phyloP scores from a whole-genome alignment of 805 yeast species.

The Candida coquimbonensis region DNA sequence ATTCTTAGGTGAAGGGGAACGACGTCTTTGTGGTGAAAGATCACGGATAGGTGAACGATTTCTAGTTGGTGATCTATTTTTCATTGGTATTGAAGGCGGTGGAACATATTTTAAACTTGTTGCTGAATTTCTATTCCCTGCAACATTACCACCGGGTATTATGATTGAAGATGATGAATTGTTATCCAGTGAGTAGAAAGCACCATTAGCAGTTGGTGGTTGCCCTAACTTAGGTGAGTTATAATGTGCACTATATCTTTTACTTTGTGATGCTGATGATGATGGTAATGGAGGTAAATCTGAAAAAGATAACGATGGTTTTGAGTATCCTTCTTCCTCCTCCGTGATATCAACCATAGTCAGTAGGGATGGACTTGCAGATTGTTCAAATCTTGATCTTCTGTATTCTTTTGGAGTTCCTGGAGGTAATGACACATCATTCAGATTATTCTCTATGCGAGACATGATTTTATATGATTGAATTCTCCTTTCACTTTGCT shows the following conservation, averaged over 20 bases:
- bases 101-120: conserved; percentile 22
- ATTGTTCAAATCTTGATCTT: conserved; percentile 18
- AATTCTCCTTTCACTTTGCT: neutral
- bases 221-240: conserved; percentile 8
- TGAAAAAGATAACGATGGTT: conserved; percentile 4
- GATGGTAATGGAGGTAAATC: conserved; percentile 15
- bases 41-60: conserved; percentile 25
- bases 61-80: conserved; percentile 13
- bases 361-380: conserved; percentile 16
- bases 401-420: conserved; percentile 16
- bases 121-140: conserved; percentile 22
- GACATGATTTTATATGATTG: neutral
- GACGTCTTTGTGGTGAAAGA: conserved; percentile 24
- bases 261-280: conserved; percentile 10
- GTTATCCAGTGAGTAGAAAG: conserved; percentile 10
- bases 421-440: conserved; percentile 2
- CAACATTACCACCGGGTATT: conserved; percentile 23
- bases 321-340: conserved; percentile 9
- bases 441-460: neutral
- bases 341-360: conserved; percentile 25
- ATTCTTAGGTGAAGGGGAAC: conserved; percentile 22
- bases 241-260: conserved; percentile 12
- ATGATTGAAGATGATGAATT: conserved; percentile 18
- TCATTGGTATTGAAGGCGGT: conserved; percentile 18
- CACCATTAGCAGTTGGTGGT: conserved; percentile 5